These are phyloP conservation scores for Cucumis melo DNA, from an alignment of 306 rosid genomes.

Conservation along the genomic window DNA sequence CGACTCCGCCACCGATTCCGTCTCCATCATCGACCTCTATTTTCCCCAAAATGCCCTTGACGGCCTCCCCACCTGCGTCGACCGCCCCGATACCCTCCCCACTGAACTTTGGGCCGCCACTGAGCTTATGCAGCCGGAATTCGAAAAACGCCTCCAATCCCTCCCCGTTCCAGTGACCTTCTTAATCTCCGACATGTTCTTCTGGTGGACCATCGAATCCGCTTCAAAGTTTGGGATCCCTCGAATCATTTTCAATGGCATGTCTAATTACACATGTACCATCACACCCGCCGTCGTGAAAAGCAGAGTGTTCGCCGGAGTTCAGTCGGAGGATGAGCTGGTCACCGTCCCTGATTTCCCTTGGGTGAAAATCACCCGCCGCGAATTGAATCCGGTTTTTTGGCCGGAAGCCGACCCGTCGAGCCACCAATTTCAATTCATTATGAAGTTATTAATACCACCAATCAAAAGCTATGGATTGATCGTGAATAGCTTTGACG, in stretches of 20 bases:
- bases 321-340: not conserved
- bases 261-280: not conserved
- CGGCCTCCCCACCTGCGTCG: slow-evolving; percentile 23
- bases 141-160: slow-evolving; percentile 16
- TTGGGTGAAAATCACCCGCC: slow-evolving; percentile 14
- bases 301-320: not conserved
- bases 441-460: not conserved
- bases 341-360: slow-evolving; percentile 22
- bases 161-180: slow-evolving; percentile 17
- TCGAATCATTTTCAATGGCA: slow-evolving; percentile 17
- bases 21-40: slow-evolving; percentile 14
- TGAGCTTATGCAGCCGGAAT: slow-evolving; percentile 16
- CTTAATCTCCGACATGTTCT: slow-evolving; percentile 34
- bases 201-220: slow-evolving; percentile 39
- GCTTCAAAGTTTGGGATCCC: slow-evolving; percentile 25
- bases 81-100: slow-evolving; percentile 24
- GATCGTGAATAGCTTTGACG: slow-evolving; percentile 26
- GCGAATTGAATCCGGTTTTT: not conserved
- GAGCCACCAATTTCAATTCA: not conserved
- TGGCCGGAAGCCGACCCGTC: not conserved
- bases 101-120: slow-evolving; percentile 17
- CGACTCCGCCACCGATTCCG: slow-evolving; percentile 7
- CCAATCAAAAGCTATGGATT: slow-evolving; percentile 9
- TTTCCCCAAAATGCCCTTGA: slow-evolving; percentile 14
- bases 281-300: not conserved